Base-by-base conservation (phyloP, 768 basidiomycete genomes). In the Mycena leptocephala region DNA sequence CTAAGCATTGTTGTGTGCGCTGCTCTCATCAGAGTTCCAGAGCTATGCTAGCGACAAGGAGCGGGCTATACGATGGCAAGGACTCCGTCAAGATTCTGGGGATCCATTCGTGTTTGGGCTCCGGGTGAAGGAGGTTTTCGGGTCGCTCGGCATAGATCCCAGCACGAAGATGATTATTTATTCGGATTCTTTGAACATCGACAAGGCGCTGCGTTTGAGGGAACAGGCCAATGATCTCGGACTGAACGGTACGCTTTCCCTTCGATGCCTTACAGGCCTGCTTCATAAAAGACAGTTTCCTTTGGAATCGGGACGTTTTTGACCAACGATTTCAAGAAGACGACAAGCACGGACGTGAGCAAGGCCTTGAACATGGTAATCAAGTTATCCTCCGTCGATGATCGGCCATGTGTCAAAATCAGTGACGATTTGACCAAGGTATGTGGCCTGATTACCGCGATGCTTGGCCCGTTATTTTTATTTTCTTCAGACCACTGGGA, bases 251-350 rank as follows among this genome's bases (percentile, higher is more conserved):
- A 76, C 37, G 87, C 78, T 8, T 56, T 51, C 37, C 26, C 5
- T 46, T 24, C 18, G 11, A 22, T 33, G n/a, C 32, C 24, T 5
- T 20, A 9, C 35, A 48, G 72, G 13, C 75, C 43, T 35, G 70
- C 37, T 33, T 33, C 51, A 51, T 75, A 30, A 48, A 11, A 61
- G 53, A 55, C 75, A 98, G 97, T 93, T 65, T 90, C 94, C 0
- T 99, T 97, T 82, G 98, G 98, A 11, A 97, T 99, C 55, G 98
- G 98, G 1, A 99, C 98, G 0, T 94, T 90, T 83, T 84, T 99
- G 11, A 96, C 97, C 20, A 99, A 98, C 81, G 97, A 98, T 84
- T 98, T 97, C 86, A 85, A 33, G 83, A 89, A 79, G 81, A 79
- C 82, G 51, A 86, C 87, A 37, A 87, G 84, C 75, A 81, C 83